Conservation (phyloP, 441 rosid genomes). For the Oxalis stricta region DNA sequence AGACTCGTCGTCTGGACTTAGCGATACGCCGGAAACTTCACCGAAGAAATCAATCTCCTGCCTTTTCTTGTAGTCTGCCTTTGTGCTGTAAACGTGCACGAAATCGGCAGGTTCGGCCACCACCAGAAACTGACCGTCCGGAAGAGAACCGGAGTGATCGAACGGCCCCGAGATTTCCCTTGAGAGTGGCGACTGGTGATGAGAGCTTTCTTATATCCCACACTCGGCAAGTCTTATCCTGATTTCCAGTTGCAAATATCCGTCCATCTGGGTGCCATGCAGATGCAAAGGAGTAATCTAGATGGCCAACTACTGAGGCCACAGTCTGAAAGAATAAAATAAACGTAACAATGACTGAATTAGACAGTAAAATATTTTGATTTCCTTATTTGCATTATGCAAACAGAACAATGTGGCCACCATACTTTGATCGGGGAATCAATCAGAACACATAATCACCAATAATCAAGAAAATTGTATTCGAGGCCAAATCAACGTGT, state of each 20-base stretch:
- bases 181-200: constrained; percentile 13
- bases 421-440: too few relatives aligned
- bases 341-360: neutral
- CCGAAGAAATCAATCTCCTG: constrained; percentile 30
- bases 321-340: constrained; percentile 8
- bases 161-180: constrained; percentile 24
- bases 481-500: too few relatives aligned
- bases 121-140: constrained; percentile 23
- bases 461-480: too few relatives aligned
- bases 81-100: constrained; percentile 23
- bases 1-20: constrained; percentile 29
- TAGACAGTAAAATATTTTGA: neutral
- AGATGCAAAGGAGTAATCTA: constrained; percentile 24
- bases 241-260: constrained; percentile 24
- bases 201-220: constrained; percentile 25
- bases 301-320: constrained; percentile 16
- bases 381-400: too few relatives aligned
- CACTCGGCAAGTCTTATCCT: constrained; percentile 28
- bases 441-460: too few relatives aligned
- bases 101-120: constrained; percentile 26
- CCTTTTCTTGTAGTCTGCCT: constrained; percentile 10
- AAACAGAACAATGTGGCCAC: too few relatives aligned
- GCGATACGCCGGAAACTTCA: constrained; percentile 23
- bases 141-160: constrained; percentile 24
- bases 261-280: constrained; percentile 25